Base-by-base conservation (phyloP, 1,284 basidiomycete genomes). In the Meripilus lineatus region DNA sequence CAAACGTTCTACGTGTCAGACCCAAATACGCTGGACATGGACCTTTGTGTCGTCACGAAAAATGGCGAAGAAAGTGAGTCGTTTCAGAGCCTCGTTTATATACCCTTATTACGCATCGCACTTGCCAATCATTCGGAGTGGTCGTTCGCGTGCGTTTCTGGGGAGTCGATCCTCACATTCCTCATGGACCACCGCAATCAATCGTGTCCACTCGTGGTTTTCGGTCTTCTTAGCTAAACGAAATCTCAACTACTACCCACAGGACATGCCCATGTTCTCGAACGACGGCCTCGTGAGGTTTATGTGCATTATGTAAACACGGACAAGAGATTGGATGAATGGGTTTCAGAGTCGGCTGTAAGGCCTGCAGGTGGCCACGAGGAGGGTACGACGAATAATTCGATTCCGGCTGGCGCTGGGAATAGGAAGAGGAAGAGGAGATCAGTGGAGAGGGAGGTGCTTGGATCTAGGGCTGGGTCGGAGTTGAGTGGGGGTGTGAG, bases 301-400 rank as follows among this genome's bases (percentile, higher is more conserved):
- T 83, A 81, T 54, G 81, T 87, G 22, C 84, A 85, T 66, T 86
- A 84, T 61, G 59, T 77, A 44, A 72, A 74, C 55, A 68, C 70
- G 18, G 87, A 91, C 67, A 87, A 88, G 62, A 72, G 85, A 13
- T 66, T 89, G 50, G 88, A 90, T 60, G 79, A 83, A 55, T 90
- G 88, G 89, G 67, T 89, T 13, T 63, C 71, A 1, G 71, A 72
- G 46, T 59, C 61, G 28, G 51, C 61, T 34, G 62, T 78, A 42
- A 58, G 58, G 48, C 54, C 55, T 47, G 49, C 54, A 45, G 50
- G 50, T 39, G 24, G 36, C 37, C 54, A 53, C 50, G 53, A 54
- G 32, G 17, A 20, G 14, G 20, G 17, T 10, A 24, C 14, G 23
- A 17, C 22, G 13, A 28, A 26, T 30, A 14, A 17, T 20, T 17